These are phyloP conservation scores for Xerocomellus intermedius DNA, from an alignment of 768 basidiomycete species.

Conservation along the genomic window DNA sequence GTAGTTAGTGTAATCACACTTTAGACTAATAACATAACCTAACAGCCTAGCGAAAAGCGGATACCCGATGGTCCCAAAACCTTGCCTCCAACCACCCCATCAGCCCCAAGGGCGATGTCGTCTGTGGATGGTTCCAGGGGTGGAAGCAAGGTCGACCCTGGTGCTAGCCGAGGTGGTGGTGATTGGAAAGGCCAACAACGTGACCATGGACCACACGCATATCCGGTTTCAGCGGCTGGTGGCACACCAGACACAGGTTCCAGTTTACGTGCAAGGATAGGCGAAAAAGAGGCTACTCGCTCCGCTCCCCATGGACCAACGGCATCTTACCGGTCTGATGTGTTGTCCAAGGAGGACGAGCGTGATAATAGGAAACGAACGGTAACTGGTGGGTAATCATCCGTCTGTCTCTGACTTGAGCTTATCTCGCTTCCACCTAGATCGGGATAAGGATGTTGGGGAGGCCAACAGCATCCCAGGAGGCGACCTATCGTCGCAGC, in stretches of 20 bases:
- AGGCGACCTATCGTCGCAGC: conserved; percentile 39
- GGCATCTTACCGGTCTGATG: conserved; percentile 45
- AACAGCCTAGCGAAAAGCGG: conserved; percentile 54
- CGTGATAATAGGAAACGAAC: conserved; percentile 69
- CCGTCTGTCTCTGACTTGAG: background rate
- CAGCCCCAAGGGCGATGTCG: conserved; percentile 72
- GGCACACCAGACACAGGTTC: conserved; percentile 25
- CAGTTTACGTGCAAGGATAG: conserved; percentile 56
- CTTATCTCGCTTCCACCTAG: conserved; percentile 33
- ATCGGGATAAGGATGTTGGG: conserved; percentile 60
- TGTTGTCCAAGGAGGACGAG: conserved; percentile 56
- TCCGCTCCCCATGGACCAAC: conserved; percentile 41
- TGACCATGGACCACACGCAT: conserved; percentile 30
- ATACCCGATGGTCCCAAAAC: conserved; percentile 53
- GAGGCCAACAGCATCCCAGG: conserved; percentile 36
- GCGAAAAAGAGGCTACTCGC: conserved; percentile 54
- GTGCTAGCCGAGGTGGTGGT: conserved; percentile 41
- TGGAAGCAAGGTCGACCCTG: conserved; percentile 39
- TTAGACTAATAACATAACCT: conserved; percentile 6
- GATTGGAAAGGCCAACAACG: conserved; percentile 48
- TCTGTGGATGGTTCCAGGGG: conserved; percentile 42
- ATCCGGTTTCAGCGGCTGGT: conserved; percentile 16
- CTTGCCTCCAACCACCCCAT: conserved; percentile 59
- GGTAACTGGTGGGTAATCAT: conserved; percentile 52
- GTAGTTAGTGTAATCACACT: background rate